Conservation (phyloP, 768 basidiomycete species). For the Fibroporia radiculosa region DNA sequence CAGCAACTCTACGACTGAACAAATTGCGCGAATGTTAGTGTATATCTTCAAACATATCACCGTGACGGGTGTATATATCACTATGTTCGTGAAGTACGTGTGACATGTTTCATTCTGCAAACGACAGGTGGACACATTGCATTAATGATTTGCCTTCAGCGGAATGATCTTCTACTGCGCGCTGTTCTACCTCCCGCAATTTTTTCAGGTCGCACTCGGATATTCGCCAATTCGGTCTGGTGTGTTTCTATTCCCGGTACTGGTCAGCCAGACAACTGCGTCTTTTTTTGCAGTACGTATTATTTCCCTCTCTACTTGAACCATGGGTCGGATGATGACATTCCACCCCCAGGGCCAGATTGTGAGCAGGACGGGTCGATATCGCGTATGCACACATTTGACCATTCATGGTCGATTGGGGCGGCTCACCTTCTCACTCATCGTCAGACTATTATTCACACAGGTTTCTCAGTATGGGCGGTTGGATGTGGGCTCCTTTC, state of each 20-base stretch:
- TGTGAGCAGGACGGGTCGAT: slow-evolving; percentile 58
- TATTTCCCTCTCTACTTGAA: neutral
- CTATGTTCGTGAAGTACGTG: slow-evolving; percentile 62
- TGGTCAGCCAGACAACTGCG: slow-evolving; percentile 54
- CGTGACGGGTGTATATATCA: slow-evolving; percentile 58
- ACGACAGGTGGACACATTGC: slow-evolving; percentile 1
- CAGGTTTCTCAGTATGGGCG: slow-evolving; percentile 63
- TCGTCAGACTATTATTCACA: slow-evolving; percentile 44
- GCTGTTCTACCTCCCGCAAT: slow-evolving; percentile 67
- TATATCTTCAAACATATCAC: slow-evolving; percentile 64
- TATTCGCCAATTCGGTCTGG: slow-evolving; percentile 57
- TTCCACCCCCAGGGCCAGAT: slow-evolving; percentile 40
- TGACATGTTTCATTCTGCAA: neutral
- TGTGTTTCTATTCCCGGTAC: slow-evolving; percentile 60
- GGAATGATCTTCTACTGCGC: slow-evolving; percentile 58
- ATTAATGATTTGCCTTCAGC: slow-evolving; percentile 21
- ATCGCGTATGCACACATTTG: slow-evolving; percentile 32
- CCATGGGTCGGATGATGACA: neutral
- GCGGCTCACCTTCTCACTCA: neutral
- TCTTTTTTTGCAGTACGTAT: slow-evolving; percentile 42
- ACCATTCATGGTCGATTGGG: neutral
- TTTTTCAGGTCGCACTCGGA: slow-evolving; percentile 66
- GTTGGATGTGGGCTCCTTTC: slow-evolving; percentile 67
- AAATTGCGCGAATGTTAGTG: slow-evolving; percentile 32
- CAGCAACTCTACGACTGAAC: no score